Conservation (phyloP, 306 rosid genomes). For the Sophora flavescens region DNA sequence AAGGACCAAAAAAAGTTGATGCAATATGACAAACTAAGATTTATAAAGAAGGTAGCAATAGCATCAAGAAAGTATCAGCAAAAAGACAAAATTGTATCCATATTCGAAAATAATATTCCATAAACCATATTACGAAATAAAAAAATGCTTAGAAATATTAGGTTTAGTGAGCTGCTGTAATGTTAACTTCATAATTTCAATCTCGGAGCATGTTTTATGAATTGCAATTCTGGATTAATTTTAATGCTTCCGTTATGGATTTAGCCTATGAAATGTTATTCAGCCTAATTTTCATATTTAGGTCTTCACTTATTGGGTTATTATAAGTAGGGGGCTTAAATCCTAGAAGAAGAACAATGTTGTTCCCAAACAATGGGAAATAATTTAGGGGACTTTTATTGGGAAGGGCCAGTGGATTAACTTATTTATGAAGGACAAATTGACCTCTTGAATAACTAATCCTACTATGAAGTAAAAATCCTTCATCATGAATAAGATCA, state of each 20-base stretch:
- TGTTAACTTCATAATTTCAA: constrained; percentile 16
- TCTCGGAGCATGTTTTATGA: background rate
- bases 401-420: background rate
- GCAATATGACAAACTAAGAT: constrained; percentile 20
- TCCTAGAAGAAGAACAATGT: background rate
- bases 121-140: background rate
- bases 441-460: background rate
- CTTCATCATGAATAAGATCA: background rate
- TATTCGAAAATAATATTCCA: constrained; percentile 1
- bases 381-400: background rate
- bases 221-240: constrained; percentile 14
- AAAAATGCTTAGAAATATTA: background rate
- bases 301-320: constrained; percentile 14
- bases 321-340: background rate
- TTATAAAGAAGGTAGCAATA: constrained; percentile 11
- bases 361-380: background rate
- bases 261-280: background rate
- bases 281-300: constrained; percentile 9
- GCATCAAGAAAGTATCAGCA: constrained; percentile 20
- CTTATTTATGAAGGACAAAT: background rate
- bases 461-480: background rate
- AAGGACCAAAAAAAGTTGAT: constrained; percentile 13
- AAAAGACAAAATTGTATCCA: constrained; percentile 4
- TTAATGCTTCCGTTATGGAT: background rate
- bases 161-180: background rate